Evolutionary conservation across 73 alveolate genomes (phyloP).

Genomic region (Durusdinium trenchii): DNA sequence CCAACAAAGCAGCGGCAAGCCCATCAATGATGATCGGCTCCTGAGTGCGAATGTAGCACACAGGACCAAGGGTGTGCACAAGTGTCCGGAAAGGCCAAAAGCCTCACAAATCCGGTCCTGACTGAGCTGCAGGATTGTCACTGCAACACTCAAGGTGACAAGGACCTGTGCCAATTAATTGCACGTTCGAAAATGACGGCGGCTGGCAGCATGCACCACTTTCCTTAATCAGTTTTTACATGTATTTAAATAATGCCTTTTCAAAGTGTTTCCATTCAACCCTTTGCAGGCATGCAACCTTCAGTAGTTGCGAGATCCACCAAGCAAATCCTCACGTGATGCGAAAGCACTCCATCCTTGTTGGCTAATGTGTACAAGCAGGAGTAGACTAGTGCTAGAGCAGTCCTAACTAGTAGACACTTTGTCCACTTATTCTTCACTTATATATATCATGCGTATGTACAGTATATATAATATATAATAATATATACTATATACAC

Average conservation of each 20-base stretch:
- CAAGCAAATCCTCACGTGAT: constrained; percentile 32
- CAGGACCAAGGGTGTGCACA: background rate
- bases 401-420: background rate
- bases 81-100: background rate
- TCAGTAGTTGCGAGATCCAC: constrained; percentile 63
- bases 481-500: background rate
- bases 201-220: background rate
- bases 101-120: constrained; percentile 29
- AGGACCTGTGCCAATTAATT: constrained; percentile 18
- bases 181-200: background rate
- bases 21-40: constrained; percentile 25
- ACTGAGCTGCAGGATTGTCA: constrained; percentile 48
- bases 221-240: too few relatives aligned
- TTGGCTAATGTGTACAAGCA: too few relatives aligned
- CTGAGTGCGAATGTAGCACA: too few relatives aligned
- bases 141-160: constrained; percentile 34
- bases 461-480: too few relatives aligned
- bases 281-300: background rate
- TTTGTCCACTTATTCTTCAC: background rate
- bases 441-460: too few relatives aligned
- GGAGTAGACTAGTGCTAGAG: background rate
- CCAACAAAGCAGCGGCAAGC: background rate
- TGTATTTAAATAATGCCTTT: too few relatives aligned
- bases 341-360: background rate
- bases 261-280: background rate